Conservation (phyloP, 768 basidiomycete genomes). For the Omphalotus guepiniiformis region DNA sequence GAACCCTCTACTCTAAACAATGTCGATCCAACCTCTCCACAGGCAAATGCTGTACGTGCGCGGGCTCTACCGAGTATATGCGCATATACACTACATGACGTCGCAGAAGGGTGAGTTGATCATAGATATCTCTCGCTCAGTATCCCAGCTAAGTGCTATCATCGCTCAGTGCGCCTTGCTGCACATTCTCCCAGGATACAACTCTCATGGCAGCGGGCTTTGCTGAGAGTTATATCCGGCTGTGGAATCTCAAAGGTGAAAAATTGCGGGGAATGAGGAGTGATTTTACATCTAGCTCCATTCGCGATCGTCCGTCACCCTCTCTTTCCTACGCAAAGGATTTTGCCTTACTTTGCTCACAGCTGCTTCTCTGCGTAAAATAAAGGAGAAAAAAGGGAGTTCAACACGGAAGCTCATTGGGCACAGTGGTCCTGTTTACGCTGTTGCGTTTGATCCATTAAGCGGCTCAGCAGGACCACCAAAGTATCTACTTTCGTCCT, state of each 20-base stretch:
- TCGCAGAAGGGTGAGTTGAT: conserved; percentile 80
- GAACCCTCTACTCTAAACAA: conserved; percentile 66
- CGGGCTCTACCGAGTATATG: conserved; percentile 89
- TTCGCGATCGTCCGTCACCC: conserved; percentile 68
- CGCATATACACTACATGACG: conserved; percentile 91
- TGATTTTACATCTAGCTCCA: conserved; percentile 62
- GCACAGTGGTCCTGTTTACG: conserved; percentile 95
- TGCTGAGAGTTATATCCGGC: conserved; percentile 88
- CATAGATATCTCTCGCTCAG: neutral
- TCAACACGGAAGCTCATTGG: conserved; percentile 94
- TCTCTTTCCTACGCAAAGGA: neutral
- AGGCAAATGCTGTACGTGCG: conserved; percentile 51
- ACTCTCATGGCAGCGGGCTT: conserved; percentile 94
- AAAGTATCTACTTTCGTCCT: conserved; percentile 83
- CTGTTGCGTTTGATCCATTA: conserved; percentile 88
- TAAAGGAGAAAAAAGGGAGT: conserved; percentile 76
- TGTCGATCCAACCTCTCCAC: conserved; percentile 55
- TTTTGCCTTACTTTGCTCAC: neutral
- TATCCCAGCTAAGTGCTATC: neutral
- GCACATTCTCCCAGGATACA: conserved; percentile 85
- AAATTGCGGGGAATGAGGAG: conserved; percentile 73
- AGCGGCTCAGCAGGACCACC: conserved; percentile 85
- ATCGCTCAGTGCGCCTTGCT: conserved; percentile 52
- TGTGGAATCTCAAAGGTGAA: conserved; percentile 95
- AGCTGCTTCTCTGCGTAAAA: conserved; percentile 60